A percentile compares a stretch with the other conserved stretches of the same genome.
phyloP scores from a whole-genome alignment of 2,329 filamentous ascomycete genomes.

The Helotiales sp. region DNA sequence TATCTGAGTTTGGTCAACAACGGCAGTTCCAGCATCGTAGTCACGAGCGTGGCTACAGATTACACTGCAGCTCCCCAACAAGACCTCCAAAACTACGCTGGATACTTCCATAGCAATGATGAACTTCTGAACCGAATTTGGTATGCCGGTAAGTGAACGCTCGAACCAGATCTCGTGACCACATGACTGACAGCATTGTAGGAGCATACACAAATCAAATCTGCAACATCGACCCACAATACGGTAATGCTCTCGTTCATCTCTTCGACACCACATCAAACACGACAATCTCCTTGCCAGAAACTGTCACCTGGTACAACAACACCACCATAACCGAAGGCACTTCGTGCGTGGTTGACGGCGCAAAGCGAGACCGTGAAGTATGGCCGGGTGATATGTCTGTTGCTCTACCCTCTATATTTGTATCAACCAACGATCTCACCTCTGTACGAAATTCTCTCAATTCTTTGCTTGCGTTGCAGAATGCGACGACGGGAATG shows the following conservation, averaged over 20 bases:
- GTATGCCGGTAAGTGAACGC: slow-evolving; percentile 41
- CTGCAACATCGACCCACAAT: slow-evolving; percentile 30
- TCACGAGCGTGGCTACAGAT: slow-evolving; percentile 35
- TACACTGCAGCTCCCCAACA: slow-evolving; percentile 43
- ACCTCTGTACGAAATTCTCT: slow-evolving; percentile 47
- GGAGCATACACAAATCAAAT: slow-evolving; percentile 45
- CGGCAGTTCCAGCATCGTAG: slow-evolving; percentile 22
- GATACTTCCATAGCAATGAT: slow-evolving; percentile 51
- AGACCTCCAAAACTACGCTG: slow-evolving; percentile 47
- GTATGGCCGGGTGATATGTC: slow-evolving; percentile 64
- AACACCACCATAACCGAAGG: slow-evolving; percentile 23
- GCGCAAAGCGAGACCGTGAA: slow-evolving; percentile 59
- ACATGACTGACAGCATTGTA: neutral
- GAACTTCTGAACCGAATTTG: slow-evolving; percentile 53
- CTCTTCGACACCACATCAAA: slow-evolving; percentile 23
- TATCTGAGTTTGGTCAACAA: slow-evolving; percentile 49
- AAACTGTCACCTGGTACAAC: slow-evolving; percentile 42
- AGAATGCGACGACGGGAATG: slow-evolving; percentile 39
- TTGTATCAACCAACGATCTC: slow-evolving; percentile 55
- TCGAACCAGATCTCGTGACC: slow-evolving; percentile 35
- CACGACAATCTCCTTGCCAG: slow-evolving; percentile 41
- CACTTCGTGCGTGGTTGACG: slow-evolving; percentile 41
- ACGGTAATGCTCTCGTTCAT: slow-evolving; percentile 16
- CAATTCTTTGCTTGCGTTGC: slow-evolving; percentile 43
- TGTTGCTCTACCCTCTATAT: slow-evolving; percentile 53